Base-by-base conservation (phyloP, 2,329 filamentous ascomycete genomes). In the Cordyceps militaris region DNA sequence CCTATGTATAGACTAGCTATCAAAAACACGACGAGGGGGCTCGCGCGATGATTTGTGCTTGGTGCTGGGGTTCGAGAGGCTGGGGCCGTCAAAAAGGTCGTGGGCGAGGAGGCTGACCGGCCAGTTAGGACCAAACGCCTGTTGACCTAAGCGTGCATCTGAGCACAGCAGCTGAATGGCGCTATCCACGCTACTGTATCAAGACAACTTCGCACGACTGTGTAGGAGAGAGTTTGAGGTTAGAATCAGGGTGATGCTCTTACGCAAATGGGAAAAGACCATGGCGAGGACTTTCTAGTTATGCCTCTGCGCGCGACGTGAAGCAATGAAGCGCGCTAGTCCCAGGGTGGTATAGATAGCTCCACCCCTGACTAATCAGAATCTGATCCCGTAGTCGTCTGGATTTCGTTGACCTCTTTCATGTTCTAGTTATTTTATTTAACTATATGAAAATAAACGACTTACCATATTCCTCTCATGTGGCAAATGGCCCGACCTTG, bases 111-210 rank as follows among this genome's bases (percentile, higher is more conserved):
- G 46, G 28, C n/a, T 16, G 34, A 48, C 36, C 24, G 46, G 48
- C 52, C 56, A 52, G 23, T 46, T 28, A 19, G 48, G 56, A 52
- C 56, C 56, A 57, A 30, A 38, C 56, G 48, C 47, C 56, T 46
- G 40, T 32, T 46, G 28, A 24, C 21, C 56, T 57, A 57, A 24
- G 38, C 48, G 38, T 51, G 48, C 56, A 57, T 57, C 32, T 51
- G 56, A 32, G 56, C 56, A 40, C 24, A 51, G 30, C 4, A 52
- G 56, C 28, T 28, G 40, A 46, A 47, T 23, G 38, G 40, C 48
- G 38, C 56, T 52, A 46, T 38, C 3, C 16, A 21, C 21, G 30
- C 48, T 47, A 52, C 40, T 32, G 38, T 38, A 52, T 11, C 48
- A 52, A 30, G 40, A 21, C 40, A 8, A 47, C 16, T 46, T 57